Conservation (phyloP, 2,329 filamentous ascomycete species). For the Paraphaeosphaeria sporulosa region DNA sequence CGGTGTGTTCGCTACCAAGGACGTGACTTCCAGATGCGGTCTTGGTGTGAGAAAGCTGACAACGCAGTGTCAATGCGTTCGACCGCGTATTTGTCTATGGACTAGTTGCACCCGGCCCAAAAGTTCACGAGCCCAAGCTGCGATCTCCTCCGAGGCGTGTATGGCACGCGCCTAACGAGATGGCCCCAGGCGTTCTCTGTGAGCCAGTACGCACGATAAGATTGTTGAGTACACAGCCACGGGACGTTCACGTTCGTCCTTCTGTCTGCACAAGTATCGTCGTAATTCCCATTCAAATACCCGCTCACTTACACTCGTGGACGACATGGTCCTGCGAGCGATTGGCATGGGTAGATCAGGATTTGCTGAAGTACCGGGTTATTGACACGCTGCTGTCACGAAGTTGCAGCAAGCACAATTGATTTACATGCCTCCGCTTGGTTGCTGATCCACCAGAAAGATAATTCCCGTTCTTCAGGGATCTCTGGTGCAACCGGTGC, state of each 20-base stretch:
- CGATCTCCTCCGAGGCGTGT: neutral
- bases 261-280: neutral
- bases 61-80: neutral
- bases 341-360: neutral
- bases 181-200: neutral
- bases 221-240: neutral
- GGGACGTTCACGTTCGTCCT: neutral
- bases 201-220: neutral
- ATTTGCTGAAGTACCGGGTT: neutral
- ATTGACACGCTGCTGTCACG: neutral
- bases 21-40: too few relatives aligned
- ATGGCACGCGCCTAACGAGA: neutral
- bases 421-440: neutral
- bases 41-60: neutral
- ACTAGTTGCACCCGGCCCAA: neutral
- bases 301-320: neutral
- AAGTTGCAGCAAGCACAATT: neutral
- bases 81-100: neutral
- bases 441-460: neutral
- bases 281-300: neutral
- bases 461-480: neutral
- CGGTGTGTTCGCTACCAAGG: neutral
- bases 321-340: neutral
- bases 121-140: neutral
- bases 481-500: constrained; percentile 1